Conservation (phyloP, 1,139 yeast genomes). For the Yamadazyma mexicana region DNA sequence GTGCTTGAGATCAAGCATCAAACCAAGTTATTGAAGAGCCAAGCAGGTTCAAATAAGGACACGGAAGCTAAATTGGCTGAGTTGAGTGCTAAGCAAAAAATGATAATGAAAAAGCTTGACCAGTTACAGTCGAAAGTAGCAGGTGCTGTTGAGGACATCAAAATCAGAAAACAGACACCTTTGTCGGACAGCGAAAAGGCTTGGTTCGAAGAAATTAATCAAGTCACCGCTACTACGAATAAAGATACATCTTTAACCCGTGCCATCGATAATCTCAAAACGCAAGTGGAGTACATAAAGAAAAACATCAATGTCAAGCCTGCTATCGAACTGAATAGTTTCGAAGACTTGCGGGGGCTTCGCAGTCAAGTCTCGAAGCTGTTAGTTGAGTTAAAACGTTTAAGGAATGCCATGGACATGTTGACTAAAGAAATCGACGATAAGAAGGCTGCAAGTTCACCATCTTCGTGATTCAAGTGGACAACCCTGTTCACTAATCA, state of each 20-base stretch:
- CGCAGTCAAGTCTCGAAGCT: background rate
- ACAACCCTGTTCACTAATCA: no score
- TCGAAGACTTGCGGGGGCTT: background rate
- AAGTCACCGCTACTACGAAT: slow-evolving; percentile 14
- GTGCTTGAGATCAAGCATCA: slow-evolving; percentile 26
- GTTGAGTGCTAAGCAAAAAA: slow-evolving; percentile 22
- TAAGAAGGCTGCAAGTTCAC: no score
- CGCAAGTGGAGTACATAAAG: slow-evolving; percentile 14
- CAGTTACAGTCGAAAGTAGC: slow-evolving; percentile 24
- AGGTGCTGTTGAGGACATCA: slow-evolving; percentile 22
- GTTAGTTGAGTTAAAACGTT: background rate
- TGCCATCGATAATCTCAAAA: slow-evolving; percentile 7
- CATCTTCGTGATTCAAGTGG: no score
- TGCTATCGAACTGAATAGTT: background rate
- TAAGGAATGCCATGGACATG: background rate
- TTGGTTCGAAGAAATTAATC: slow-evolving; percentile 42
- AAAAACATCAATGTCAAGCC: slow-evolving; percentile 1
- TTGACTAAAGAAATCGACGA: background rate
- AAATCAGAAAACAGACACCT: slow-evolving; percentile 26
- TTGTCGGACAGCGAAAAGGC: slow-evolving; percentile 34
- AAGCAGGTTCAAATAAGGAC: background rate
- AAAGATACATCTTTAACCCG: slow-evolving; percentile 5
- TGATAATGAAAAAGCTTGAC: slow-evolving; percentile 21
- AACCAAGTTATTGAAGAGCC: slow-evolving; percentile 19
- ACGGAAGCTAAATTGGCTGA: slow-evolving; percentile 17